These are phyloP conservation scores for Cordyceps cateniannulata DNA, from an alignment of 2,329 filamentous ascomycete genomes.

Conservation along the genomic window DNA sequence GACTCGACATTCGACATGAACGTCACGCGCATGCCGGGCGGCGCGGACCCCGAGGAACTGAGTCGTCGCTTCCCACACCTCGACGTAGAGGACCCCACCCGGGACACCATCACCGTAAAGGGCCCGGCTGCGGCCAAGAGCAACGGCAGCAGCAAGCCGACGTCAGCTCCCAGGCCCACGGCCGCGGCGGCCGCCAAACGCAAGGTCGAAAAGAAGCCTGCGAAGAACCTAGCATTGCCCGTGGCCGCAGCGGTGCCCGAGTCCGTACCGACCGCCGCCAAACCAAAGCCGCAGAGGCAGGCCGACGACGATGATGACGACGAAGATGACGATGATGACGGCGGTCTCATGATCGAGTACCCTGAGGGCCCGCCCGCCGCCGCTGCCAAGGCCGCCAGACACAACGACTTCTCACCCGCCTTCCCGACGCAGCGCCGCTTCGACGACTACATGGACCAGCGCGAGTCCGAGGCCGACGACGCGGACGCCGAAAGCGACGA, in stretches of 20 bases:
- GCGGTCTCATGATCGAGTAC: slow-evolving; percentile 53
- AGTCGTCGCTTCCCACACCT: slow-evolving; percentile 63
- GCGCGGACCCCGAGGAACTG: slow-evolving; percentile 56
- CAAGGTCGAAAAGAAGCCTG: slow-evolving; percentile 18
- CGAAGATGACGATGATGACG: slow-evolving; percentile 50
- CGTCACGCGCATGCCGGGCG: slow-evolving; percentile 61
- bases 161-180: slow-evolving; percentile 8
- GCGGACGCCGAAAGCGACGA: slow-evolving; percentile 43
- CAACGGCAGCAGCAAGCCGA: neutral
- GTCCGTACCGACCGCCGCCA: neutral
- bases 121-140: neutral
- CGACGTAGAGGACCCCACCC: slow-evolving; percentile 26
- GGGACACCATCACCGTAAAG: slow-evolving; percentile 15
- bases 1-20: slow-evolving; percentile 87
- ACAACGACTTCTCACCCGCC: slow-evolving; percentile 41
- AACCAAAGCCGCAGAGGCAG: slow-evolving; percentile 24
- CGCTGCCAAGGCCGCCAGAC: slow-evolving; percentile 20
- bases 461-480: slow-evolving; percentile 40
- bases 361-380: slow-evolving; percentile 41
- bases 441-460: slow-evolving; percentile 45
- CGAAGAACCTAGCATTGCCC: slow-evolving; percentile 31
- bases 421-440: slow-evolving; percentile 43
- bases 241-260: slow-evolving; percentile 15
- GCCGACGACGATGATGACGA: slow-evolving; percentile 46
- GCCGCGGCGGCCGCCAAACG: neutral